These are phyloP conservation scores for Penicillium sp. DNA, from an alignment of 2,329 filamentous ascomycete genomes.

Conservation along the genomic window DNA sequence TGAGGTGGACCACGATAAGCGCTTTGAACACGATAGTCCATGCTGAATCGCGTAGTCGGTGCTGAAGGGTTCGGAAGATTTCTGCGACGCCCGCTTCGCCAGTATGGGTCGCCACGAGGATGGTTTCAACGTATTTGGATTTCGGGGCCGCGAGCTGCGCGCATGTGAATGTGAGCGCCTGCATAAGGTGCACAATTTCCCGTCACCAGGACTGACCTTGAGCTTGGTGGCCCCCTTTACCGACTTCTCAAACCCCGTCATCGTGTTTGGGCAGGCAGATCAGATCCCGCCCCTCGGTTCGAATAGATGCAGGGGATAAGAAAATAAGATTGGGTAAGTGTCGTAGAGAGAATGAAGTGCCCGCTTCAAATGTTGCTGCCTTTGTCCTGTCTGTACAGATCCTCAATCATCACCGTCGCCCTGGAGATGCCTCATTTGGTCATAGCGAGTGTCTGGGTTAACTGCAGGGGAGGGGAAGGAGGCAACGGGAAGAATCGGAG, in stretches of 20 bases:
- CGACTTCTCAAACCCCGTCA: conserved; percentile 83
- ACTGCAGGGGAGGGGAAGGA: conserved; percentile 5
- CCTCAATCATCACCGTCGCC: conserved; percentile 23
- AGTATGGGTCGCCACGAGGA: conserved; percentile 89
- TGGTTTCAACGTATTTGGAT: conserved; percentile 98
- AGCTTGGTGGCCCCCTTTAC: conserved; percentile 98
- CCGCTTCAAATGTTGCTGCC: conserved; percentile 17
- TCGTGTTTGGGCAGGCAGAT: conserved; percentile 19
- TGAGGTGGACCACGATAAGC: conserved; percentile 90
- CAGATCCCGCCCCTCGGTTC: conserved; percentile 2
- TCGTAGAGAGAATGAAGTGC: conserved; percentile 13
- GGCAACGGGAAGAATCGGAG: conserved; percentile 9
- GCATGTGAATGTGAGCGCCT: conserved; percentile 17
- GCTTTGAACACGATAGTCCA: conserved; percentile 99
- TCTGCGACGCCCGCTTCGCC: conserved; percentile 94
- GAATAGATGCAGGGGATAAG: background rate
- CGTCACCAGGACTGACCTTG: conserved; percentile 61
- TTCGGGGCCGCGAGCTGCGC: conserved; percentile 86
- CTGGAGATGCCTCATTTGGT: conserved; percentile 30
- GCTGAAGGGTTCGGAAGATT: conserved; percentile 87
- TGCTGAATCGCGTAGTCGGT: conserved; percentile 87
- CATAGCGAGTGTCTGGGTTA: conserved; percentile 25
- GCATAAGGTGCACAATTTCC: background rate
- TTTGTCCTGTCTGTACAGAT: conserved; percentile 18
- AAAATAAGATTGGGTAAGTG: background rate